phyloP scores from a whole-genome alignment of 2,329 filamentous ascomycete species.

The Claviceps fusiformis region DNA sequence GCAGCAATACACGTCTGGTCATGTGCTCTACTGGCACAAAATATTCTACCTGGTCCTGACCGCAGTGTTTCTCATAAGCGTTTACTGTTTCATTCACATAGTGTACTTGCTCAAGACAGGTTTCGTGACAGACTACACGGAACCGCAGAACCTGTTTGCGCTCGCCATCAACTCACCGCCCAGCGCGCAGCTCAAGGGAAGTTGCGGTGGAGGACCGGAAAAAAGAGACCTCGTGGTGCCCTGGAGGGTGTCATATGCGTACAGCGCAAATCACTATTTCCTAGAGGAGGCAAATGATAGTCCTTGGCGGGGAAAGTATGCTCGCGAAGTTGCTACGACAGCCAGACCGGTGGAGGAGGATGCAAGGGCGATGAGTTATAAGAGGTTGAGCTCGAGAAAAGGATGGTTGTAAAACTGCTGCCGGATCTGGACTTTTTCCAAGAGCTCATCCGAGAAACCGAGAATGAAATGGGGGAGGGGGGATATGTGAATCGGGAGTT shows the following conservation, averaged over 20 bases:
- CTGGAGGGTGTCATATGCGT: constrained; percentile 27
- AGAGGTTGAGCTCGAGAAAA: constrained; percentile 14
- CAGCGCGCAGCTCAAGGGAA: constrained; percentile 22
- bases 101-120: constrained; percentile 27
- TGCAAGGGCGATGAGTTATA: constrained; percentile 12
- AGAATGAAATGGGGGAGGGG: not conserved
- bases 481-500: not conserved
- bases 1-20: constrained; percentile 58
- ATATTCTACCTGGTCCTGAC: constrained; percentile 55
- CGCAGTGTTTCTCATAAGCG: constrained; percentile 53
- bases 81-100: constrained; percentile 50
- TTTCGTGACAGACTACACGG: constrained; percentile 65
- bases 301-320: constrained; percentile 15
- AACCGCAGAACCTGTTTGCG: constrained; percentile 62
- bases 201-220: constrained; percentile 24
- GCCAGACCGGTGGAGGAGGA: constrained; percentile 8
- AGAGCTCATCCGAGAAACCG: not conserved
- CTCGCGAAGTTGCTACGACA: constrained; percentile 13
- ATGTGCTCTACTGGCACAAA: constrained; percentile 44
- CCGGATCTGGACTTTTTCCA: not conserved
- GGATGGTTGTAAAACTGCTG: constrained; percentile 12
- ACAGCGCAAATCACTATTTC: constrained; percentile 27
- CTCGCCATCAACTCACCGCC: constrained; percentile 50
- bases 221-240: constrained; percentile 24
- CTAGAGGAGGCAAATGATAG: constrained; percentile 23